Evolutionary conservation across 2,329 filamentous ascomycete genomes (phyloP).

Genomic region (Aplosporella prunicola): DNA sequence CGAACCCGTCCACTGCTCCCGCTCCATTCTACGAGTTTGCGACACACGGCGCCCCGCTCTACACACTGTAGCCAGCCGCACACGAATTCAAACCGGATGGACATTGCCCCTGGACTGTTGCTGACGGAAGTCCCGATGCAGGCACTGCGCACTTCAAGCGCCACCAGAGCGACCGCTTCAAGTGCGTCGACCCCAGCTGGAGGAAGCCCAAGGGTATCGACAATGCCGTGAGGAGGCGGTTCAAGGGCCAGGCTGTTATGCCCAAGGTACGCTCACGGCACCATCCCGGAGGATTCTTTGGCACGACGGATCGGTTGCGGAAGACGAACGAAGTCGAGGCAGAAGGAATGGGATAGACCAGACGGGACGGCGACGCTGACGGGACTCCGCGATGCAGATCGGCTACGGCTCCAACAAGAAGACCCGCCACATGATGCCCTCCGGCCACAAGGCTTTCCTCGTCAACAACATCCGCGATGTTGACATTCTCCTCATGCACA

Average conservation of each 20-base stretch:
- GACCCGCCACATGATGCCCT: constrained; percentile 97
- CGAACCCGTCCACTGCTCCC: constrained; percentile 15
- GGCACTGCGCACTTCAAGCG: constrained; percentile 91
- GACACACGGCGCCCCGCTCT: background rate
- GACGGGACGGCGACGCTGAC: constrained; percentile 21
- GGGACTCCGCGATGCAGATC: constrained; percentile 53
- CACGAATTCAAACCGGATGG: too few relatives aligned
- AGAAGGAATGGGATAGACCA: background rate
- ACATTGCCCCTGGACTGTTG: background rate
- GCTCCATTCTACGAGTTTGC: background rate
- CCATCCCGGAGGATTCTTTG: background rate
- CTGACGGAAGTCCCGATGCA: constrained; percentile 30
- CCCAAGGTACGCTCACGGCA: constrained; percentile 67
- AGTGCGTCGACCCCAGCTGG: constrained; percentile 82
- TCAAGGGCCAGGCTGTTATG: constrained; percentile 93
- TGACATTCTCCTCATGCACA: constrained; percentile 99
- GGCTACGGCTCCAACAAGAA: constrained; percentile 99
- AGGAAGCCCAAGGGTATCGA: constrained; percentile 99
- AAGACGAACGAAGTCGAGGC: background rate
- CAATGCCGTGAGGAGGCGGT: constrained; percentile 92
- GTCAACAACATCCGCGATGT: constrained; percentile 95
- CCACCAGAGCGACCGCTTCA: constrained; percentile 97
- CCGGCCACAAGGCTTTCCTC: constrained; percentile 99
- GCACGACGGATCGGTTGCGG: background rate
- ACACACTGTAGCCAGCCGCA: background rate